Base-by-base conservation (phyloP, 768 basidiomycete genomes). In the Lactarius deliciosus region DNA sequence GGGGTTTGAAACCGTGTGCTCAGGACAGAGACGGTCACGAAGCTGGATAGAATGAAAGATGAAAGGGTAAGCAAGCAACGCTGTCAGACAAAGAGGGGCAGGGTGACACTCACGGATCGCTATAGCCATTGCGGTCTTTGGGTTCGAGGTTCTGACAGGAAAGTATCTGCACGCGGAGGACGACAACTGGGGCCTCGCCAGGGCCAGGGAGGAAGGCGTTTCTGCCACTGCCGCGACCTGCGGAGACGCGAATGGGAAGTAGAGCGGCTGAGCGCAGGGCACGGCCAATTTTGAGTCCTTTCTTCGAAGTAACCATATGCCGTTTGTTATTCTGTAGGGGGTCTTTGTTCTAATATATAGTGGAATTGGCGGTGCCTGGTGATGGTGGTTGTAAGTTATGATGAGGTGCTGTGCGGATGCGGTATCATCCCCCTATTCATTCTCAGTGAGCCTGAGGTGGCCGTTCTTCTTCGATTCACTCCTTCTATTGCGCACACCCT, bases 1-100 rank as follows among this genome's bases (percentile, higher is more conserved):
- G 93, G 86, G 0, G 95, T 97, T 34, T 88, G 84, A 40, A 86
- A 80, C 11, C 86, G 81, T 2, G 79, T 82, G 64, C 80, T 83
- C 38, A 86, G 79, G 54, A 89, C 74, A 3, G 84, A 88, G 32
- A 86, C 86, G 69, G 82, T 87, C 73, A 89, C 90, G 76, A 87
- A 92, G 20, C 87, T 95, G 70, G 40, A 64, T 53, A 38, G 30
- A 45, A 4, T 10, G 10, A 32, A 32, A 32, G 5, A 34, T 25
- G 5, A 65, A 28, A 63, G 36, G 63, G 57, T 64, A 59, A 13
- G 57, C 10, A 30, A 30, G 30, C 32, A 32, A 32, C 32, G 38
- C 20, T 45, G 50, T 5, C 9, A 30, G 38, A 63, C 62, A 57
- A 41, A 30, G 58, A 50, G 47, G 25, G 61, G 41, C 60, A 56